Conservation (phyloP, 1,139 yeast species). For the Pichia cactophila region DNA sequence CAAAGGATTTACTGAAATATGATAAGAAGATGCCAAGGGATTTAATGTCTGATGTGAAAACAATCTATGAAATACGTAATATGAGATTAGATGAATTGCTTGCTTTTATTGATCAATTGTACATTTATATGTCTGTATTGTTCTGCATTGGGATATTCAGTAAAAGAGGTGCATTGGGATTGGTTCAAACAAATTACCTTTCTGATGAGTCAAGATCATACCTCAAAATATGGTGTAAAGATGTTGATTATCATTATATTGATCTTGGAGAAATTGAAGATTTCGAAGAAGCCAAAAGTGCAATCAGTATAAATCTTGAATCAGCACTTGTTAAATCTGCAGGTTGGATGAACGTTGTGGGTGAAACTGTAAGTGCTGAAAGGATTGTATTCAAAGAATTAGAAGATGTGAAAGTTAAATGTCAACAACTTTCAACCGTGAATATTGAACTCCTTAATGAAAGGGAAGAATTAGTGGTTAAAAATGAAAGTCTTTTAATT, state of each 20-base stretch:
- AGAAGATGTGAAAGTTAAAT: slow-evolving; percentile 1
- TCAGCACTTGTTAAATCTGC: slow-evolving; percentile 1
- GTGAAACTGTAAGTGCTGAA: neutral
- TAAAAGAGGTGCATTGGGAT: slow-evolving; percentile 24
- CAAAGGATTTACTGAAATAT: slow-evolving; percentile 2
- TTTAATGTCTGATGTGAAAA: slow-evolving; percentile 1
- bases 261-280: slow-evolving; percentile 1
- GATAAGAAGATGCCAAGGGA: slow-evolving; percentile 4
- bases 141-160: slow-evolving; percentile 21
- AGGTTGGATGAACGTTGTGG: slow-evolving; percentile 10
- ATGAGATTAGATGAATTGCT: slow-evolving; percentile 4
- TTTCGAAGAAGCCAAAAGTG: slow-evolving; percentile 1
- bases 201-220: slow-evolving; percentile 13
- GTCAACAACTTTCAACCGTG: neutral
- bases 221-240: slow-evolving; percentile 14
- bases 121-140: slow-evolving; percentile 18
- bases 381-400: slow-evolving; percentile 1
- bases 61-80: slow-evolving; percentile 1
- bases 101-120: slow-evolving; percentile 16
- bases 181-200: slow-evolving; percentile 20
- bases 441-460: neutral
- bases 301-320: slow-evolving; percentile 3
- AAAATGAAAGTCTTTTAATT: neutral
- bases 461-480: neutral
- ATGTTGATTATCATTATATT: slow-evolving; percentile 1